Evolutionary conservation across 2,329 filamentous ascomycete genomes (phyloP), one percentile per base, ranked within the genome.

Genomic region (Colletotrichum kahawae): DNA sequence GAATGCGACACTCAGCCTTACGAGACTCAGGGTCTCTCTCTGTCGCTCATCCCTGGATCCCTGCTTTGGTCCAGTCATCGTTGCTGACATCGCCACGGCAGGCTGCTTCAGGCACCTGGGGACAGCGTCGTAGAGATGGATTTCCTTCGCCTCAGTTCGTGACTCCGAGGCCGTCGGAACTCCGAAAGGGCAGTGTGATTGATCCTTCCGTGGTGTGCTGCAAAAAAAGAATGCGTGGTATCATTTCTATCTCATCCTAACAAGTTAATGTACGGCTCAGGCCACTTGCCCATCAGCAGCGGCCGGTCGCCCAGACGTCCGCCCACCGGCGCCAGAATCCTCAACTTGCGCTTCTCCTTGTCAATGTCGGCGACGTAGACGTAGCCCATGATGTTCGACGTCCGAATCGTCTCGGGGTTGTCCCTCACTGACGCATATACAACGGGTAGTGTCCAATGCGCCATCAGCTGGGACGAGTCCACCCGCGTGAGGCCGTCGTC

Each of bases 361-460:
- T 99, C 96, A 5, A 98, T 95, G 76, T 98, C 95, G 1, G 95
- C 93, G 18, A 98, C 94, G 81, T 98, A 98, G 34, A 98, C 90
- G 81, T 98, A 99, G 0, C 97, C 97, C 90, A 97, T 94, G 34
- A 98, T 93, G 71, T 93, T 94, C 9, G 95, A 92, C 79, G 96
- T 93, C 14, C 95, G 91, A 59, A 98, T 92, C 2, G 91, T 90
- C 63, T 95, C 92, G 8, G 93, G 90, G 1, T 90, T 86, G 76
- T 97, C 95, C 62, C 90, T 92, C 0, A 91, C 84, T 3, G 91
- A 89, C 60, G 94, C 95, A 81, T 95, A 92, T 84, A 97, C 95
- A 68, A 99, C 93, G 1, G 96, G 95, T 10, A 98, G 87, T 1
- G 98, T 90, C 82, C 93, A 94, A 81, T 98, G 95, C 77, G 95